Conservation (phyloP, 2,329 filamentous ascomycete species). For the Hypoxylon sp. region DNA sequence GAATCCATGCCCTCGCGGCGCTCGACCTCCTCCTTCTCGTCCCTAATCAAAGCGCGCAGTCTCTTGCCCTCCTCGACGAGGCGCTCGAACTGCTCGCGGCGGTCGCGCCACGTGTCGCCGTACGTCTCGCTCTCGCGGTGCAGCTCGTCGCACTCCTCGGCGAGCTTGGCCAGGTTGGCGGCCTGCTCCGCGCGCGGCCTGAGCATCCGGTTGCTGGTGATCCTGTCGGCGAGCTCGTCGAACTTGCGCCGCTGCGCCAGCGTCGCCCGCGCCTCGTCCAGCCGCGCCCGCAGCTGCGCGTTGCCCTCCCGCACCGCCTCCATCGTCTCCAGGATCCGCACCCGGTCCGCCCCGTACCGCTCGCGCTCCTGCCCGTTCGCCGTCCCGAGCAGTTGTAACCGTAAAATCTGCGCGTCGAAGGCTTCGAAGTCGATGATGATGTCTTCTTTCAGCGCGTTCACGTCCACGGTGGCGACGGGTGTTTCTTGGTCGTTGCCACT, state of each 20-base stretch:
- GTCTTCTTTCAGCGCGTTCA: slow-evolving; percentile 76
- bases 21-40: slow-evolving; percentile 95
- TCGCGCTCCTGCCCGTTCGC: slow-evolving; percentile 86
- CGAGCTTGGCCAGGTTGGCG: slow-evolving; percentile 79
- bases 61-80: slow-evolving; percentile 93
- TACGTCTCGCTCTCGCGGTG: slow-evolving; percentile 86
- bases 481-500: slow-evolving; percentile 44
- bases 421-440: slow-evolving; percentile 87
- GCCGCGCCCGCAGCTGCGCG: slow-evolving; percentile 72
- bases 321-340: slow-evolving; percentile 80
- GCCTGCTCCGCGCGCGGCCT: slow-evolving; percentile 85
- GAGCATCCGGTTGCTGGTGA: slow-evolving; percentile 81
- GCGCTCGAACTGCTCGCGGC: slow-evolving; percentile 83
- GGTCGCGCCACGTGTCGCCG: slow-evolving; percentile 82
- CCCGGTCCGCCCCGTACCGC: slow-evolving; percentile 82
- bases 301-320: slow-evolving; percentile 81
- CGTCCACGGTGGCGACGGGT: slow-evolving; percentile 51
- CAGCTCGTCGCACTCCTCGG: slow-evolving; percentile 87
- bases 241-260: slow-evolving; percentile 84
- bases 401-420: slow-evolving; percentile 85
- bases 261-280: slow-evolving; percentile 79
- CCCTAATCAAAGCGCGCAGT: slow-evolving; percentile 83
- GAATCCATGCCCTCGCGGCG: slow-evolving; percentile 82
- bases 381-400: slow-evolving; percentile 84
- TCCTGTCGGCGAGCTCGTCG: slow-evolving; percentile 87